Evolutionary conservation across 805 yeast genomes (phyloP).

Genomic region (Scheffersomyces amazonensis): DNA sequence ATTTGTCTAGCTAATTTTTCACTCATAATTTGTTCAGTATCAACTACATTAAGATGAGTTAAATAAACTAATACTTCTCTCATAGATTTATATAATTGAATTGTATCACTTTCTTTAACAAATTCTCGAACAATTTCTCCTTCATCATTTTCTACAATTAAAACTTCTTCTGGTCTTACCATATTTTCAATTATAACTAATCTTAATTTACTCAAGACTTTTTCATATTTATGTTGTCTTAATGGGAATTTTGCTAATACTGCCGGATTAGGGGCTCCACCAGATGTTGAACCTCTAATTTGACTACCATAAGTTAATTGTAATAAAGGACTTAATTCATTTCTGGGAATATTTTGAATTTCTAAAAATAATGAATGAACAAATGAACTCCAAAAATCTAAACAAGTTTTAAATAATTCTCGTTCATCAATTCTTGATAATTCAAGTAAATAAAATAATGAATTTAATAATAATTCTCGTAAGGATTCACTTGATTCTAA

Average conservation of each 20-base stretch:
- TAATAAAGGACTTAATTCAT: slow-evolving; percentile 71
- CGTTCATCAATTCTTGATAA: slow-evolving; percentile 91
- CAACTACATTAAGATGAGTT: slow-evolving; percentile 92
- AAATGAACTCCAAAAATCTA: slow-evolving; percentile 90
- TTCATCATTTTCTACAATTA: slow-evolving; percentile 96
- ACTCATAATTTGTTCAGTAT: slow-evolving; percentile 91
- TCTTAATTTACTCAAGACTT: slow-evolving; percentile 77
- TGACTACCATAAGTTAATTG: slow-evolving; percentile 52
- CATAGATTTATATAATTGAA: slow-evolving; percentile 91
- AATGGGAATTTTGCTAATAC: slow-evolving; percentile 73
- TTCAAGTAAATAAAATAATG: slow-evolving; percentile 79
- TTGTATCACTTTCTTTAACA: slow-evolving; percentile 95
- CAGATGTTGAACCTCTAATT: slow-evolving; percentile 44
- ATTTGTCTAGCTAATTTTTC: slow-evolving; percentile 88
- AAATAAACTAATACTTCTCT: slow-evolving; percentile 92
- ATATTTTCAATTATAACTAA: slow-evolving; percentile 93
- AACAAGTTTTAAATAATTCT: slow-evolving; percentile 90
- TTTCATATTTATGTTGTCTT: slow-evolving; percentile 81
- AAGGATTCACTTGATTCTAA: slow-evolving; percentile 56
- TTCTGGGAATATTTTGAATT: slow-evolving; percentile 73
- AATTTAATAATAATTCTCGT: slow-evolving; percentile 55
- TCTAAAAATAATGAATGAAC: slow-evolving; percentile 84
- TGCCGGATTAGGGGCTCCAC: slow-evolving; percentile 87
- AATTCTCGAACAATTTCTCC: slow-evolving; percentile 98
- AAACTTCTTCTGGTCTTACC: slow-evolving; percentile 98